Evolutionary conservation across 2,329 filamentous ascomycete species (phyloP).

Genomic region (Eutypa lata): DNA sequence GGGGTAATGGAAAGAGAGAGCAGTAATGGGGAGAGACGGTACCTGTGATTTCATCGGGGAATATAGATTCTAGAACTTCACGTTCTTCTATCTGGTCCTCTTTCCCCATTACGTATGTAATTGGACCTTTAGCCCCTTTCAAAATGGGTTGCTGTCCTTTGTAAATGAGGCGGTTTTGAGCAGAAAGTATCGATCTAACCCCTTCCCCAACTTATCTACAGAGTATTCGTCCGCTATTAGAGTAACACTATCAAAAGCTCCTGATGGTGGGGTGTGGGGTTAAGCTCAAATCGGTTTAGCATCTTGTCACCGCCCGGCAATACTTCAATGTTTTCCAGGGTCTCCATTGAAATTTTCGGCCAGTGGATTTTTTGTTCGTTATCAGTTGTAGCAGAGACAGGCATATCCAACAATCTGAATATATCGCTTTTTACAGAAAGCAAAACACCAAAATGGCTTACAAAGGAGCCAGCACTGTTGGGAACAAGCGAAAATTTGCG

Average conservation of each 20-base stretch:
- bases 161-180: too few relatives aligned
- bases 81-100: slow-evolving; percentile 96
- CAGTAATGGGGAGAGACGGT: slow-evolving; percentile 19
- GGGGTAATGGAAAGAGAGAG: slow-evolving; percentile 3
- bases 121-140: background rate
- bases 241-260: slow-evolving; percentile 1
- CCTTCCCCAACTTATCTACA: too few relatives aligned
- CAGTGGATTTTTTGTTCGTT: background rate
- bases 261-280: slow-evolving; percentile 4
- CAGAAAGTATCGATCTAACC: too few relatives aligned
- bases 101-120: slow-evolving; percentile 50
- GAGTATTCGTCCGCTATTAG: too few relatives aligned
- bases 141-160: too few relatives aligned
- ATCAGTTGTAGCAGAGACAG: too few relatives aligned
- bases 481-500: slow-evolving; percentile 57
- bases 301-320: slow-evolving; percentile 17
- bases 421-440: slow-evolving; percentile 2
- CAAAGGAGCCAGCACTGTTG: slow-evolving; percentile 39
- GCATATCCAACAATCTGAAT: too few relatives aligned
- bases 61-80: slow-evolving; percentile 97
- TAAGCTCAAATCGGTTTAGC: background rate
- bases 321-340: slow-evolving; percentile 1
- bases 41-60: slow-evolving; percentile 96
- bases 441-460: slow-evolving; percentile 40
- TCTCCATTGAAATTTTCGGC: slow-evolving; percentile 5